Evolutionary conservation across 768 basidiomycete genomes (phyloP).

Genomic region (Tricholoma sp.): DNA sequence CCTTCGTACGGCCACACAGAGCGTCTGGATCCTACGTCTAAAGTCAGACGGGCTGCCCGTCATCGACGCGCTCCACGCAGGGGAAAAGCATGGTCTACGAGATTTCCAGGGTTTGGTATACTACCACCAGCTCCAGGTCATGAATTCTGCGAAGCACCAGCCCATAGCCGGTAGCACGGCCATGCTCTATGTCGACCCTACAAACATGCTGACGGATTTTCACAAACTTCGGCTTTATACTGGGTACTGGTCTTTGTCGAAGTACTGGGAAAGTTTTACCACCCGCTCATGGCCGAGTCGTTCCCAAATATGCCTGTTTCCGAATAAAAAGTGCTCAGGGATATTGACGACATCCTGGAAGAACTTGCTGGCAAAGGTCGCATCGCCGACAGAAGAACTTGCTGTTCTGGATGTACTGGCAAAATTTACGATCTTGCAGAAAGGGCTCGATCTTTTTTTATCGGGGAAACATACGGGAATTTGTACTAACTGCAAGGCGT

Average conservation of each 20-base stretch:
- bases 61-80: neutral
- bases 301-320: neutral
- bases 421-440: neutral
- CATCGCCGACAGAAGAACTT: neutral
- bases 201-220: neutral
- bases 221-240: neutral
- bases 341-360: neutral
- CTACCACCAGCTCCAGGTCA: conserved; percentile 1
- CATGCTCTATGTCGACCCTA: neutral
- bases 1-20: neutral
- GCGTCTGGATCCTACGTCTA: neutral
- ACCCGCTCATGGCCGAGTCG: neutral
- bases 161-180: neutral
- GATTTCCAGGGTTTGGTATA: conserved; percentile 3
- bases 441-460: neutral
- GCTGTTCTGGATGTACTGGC: neutral
- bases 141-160: neutral
- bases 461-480: neutral
- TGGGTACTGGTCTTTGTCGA: conserved; percentile 2
- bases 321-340: neutral
- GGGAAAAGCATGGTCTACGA: neutral
- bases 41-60: neutral
- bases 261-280: neutral
- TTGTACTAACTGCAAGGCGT: neutral
- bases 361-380: neutral